phyloP scores from a whole-genome alignment of 257 asterid genomes.

The Fraxinus anomala region DNA sequence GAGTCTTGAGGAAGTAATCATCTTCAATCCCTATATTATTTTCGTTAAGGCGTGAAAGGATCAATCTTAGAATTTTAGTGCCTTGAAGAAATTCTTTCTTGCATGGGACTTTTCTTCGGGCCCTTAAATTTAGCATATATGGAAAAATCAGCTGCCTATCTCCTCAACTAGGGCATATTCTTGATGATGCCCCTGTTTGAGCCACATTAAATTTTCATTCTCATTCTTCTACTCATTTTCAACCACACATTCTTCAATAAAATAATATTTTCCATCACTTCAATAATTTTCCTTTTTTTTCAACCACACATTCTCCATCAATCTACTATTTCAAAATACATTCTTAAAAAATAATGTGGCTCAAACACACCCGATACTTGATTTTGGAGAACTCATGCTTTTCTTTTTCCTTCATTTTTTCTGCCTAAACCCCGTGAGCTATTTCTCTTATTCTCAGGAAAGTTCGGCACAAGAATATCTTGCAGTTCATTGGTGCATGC shows the following conservation, averaged over 20 bases:
- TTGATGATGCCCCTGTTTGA: background rate
- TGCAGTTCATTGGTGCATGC: conserved; percentile 87
- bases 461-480: conserved; percentile 84
- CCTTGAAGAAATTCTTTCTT: background rate
- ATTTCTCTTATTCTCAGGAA: conserved; percentile 52
- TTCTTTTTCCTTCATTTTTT: background rate
- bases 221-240: too few relatives aligned
- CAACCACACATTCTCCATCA: too few relatives aligned
- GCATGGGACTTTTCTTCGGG: conserved; percentile 1
- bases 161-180: background rate
- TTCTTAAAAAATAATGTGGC: too few relatives aligned
- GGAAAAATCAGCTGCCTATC: background rate
- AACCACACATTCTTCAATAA: too few relatives aligned
- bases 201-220: too few relatives aligned
- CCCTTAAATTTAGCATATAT: background rate
- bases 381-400: background rate
- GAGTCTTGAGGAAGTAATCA: conserved; percentile 5
- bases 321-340: too few relatives aligned
- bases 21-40: background rate
- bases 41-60: background rate
- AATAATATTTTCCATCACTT: too few relatives aligned
- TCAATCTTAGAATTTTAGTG: background rate
- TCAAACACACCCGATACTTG: background rate
- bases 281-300: too few relatives aligned
- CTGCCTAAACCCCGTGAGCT: conserved; percentile 12